phyloP scores from a whole-genome alignment of 768 basidiomycete genomes.

The Boletus vermiculosoides region DNA sequence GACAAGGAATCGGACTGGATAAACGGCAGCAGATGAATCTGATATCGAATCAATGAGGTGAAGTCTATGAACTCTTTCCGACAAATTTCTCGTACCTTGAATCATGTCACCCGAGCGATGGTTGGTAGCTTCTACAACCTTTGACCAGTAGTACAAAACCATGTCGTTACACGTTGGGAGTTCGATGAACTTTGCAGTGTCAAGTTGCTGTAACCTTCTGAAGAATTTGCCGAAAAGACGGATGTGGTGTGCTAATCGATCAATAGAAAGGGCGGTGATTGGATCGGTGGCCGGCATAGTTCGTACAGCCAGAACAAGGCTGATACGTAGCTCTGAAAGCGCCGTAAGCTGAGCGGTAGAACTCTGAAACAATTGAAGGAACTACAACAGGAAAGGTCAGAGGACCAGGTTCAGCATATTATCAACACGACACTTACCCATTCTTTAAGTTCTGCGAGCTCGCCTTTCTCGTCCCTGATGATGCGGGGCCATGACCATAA shows the following conservation, averaged over 20 bases:
- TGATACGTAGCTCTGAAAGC: conserved; percentile 57
- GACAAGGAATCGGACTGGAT: conserved; percentile 77
- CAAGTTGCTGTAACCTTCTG: conserved; percentile 67
- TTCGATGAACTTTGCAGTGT: conserved; percentile 54
- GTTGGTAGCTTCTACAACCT: conserved; percentile 69
- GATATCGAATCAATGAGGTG: neutral
- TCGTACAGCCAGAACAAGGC: conserved; percentile 45
- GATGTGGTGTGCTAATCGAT: conserved; percentile 65
- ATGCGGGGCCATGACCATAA: conserved; percentile 68
- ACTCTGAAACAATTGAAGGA: conserved; percentile 58
- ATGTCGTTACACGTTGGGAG: conserved; percentile 64
- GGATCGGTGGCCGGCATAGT: conserved; percentile 35
- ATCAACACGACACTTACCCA: conserved; percentile 47
- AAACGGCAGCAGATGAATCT: conserved; percentile 66
- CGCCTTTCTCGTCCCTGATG: conserved; percentile 43
- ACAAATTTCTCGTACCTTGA: conserved; percentile 44
- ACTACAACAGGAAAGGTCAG: conserved; percentile 37
- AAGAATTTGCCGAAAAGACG: conserved; percentile 79
- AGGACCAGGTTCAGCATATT: neutral
- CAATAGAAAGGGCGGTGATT: conserved; percentile 45
- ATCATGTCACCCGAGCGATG: conserved; percentile 48
- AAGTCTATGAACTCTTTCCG: neutral
- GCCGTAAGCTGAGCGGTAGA: conserved; percentile 56
- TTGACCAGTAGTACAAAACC: conserved; percentile 79
- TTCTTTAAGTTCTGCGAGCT: conserved; percentile 42